Base-by-base conservation (phyloP, 768 basidiomycete species). In the Trichaptum fuscoviolaceum region DNA sequence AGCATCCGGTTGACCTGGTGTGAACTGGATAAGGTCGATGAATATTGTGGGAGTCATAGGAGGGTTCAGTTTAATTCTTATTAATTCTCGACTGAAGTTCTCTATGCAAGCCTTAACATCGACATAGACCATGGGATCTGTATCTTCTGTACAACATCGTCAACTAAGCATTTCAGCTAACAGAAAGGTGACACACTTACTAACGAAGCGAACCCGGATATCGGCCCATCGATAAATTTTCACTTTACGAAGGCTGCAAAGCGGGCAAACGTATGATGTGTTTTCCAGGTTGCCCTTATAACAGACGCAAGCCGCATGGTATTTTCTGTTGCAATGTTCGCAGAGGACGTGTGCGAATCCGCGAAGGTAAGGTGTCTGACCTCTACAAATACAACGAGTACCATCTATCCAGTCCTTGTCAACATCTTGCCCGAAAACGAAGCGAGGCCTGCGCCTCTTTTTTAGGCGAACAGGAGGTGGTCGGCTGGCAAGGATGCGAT, bases 331-430 rank as follows among this genome's bases (percentile, higher is more conserved):
- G 77, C 92, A 94, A 0, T 76, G 73, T 61, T 87, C 86, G 73
- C 92, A 94, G 66, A 84, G 82, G 15, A 93, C 85, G 25, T 82
- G 81, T 3, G 87, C 86, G 71, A 86, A 87, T 68, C 82, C 79
- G 64, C 87, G 76, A 30, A 89, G 75, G 74, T 87, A 89, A 8
- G 76, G 71, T 2, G 85, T 89, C 34, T 85, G 83, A 18, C 90
- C 91, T 62, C 92, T 80, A 74, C 92, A 93, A 67, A 93, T 89
- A 76, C 92, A 93, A 27, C 91, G 84, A 27, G 91, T 92, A 35
- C 85, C 85, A 71, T 93, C 92, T 7, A 76, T 69, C 85, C 89
- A 91, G 71, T 92, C 89, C 30, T 80, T 75, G 73, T 93, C 91
- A 52, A 87, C 75, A 71, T 93, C 92, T 72, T 90, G 90, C 18